These are phyloP conservation scores for Trichophyton mentagrophytes DNA, from an alignment of 2,329 filamentous ascomycete genomes.

Conservation along the genomic window DNA sequence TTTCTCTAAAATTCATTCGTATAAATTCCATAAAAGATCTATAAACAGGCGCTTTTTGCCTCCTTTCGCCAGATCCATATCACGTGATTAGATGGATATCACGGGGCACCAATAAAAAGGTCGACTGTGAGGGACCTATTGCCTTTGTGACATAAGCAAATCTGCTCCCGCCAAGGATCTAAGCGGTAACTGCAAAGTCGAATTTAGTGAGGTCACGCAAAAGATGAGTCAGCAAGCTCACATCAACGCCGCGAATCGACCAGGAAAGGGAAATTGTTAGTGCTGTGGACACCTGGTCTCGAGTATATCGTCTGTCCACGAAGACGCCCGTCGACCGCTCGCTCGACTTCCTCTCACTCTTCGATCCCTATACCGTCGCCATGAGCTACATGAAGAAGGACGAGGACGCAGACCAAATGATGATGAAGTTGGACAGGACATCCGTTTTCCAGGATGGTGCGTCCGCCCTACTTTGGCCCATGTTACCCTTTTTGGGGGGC, in stretches of 20 bases:
- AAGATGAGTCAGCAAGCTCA: not conserved
- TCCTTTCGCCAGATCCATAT: not conserved
- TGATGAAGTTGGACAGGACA: slow-evolving; percentile 95
- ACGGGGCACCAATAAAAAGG: not conserved
- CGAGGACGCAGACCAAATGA: slow-evolving; percentile 83
- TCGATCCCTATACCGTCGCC: slow-evolving; percentile 16
- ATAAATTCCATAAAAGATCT: not conserved
- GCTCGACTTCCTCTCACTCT: not conserved
- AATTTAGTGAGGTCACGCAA: not conserved
- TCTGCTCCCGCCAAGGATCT: not conserved
- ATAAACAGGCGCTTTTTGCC: not conserved
- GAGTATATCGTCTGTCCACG: slow-evolving; percentile 1
- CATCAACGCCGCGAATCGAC: not conserved
- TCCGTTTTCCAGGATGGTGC: slow-evolving; percentile 97
- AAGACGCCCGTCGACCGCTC: not conserved
- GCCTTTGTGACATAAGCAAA: not conserved
- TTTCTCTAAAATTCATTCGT: not conserved
- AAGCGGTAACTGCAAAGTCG: not conserved
- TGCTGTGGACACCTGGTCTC: slow-evolving; percentile 4
- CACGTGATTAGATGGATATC: not conserved
- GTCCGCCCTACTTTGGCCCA: slow-evolving; percentile 9
- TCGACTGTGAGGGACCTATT: too few species aligned
- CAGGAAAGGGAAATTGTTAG: slow-evolving; percentile 4
- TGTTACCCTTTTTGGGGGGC: not conserved
- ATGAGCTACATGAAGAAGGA: slow-evolving; percentile 99